Percentiles rank a stretch among this genome's conserved stretches.
Conservation (phyloP, 2,329 filamentous ascomycete species). For the Alternaria conjuncta region DNA sequence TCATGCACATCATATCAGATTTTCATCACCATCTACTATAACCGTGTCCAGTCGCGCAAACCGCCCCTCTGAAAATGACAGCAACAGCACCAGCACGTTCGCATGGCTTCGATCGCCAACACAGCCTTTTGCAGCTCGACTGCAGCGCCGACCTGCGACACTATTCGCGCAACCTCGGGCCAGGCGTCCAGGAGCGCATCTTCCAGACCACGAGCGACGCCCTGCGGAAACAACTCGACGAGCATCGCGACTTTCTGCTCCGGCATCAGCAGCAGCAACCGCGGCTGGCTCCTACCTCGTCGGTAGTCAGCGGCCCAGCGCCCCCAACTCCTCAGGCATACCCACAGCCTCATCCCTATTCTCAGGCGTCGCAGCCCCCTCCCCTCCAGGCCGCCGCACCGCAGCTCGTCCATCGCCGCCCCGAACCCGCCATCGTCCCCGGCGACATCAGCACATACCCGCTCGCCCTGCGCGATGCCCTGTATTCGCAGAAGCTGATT, state of each 20-base stretch:
- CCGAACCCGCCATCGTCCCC: constrained; percentile 3
- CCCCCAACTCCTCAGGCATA: background rate
- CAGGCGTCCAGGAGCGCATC: constrained; percentile 27
- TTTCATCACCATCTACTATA: constrained; percentile 8
- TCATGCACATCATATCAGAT: constrained; percentile 7
- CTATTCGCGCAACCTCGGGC: constrained; percentile 30
- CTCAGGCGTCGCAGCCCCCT: constrained; percentile 12
- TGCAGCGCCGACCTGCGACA: constrained; percentile 29
- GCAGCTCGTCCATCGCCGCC: background rate
- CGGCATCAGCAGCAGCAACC: constrained; percentile 18
- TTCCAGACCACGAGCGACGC: constrained; percentile 29
- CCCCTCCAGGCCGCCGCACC: constrained; percentile 15
- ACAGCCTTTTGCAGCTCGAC: constrained; percentile 27
- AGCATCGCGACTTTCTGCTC: constrained; percentile 26
- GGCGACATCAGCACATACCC: constrained; percentile 21
- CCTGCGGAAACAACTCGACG: constrained; percentile 25
- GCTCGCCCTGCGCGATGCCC: constrained; percentile 9
- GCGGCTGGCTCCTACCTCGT: constrained; percentile 10
- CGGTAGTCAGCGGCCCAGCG: constrained; percentile 9
- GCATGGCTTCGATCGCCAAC: constrained; percentile 20
- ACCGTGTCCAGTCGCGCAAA: background rate
- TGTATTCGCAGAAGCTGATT: constrained; percentile 10
- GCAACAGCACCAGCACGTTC: constrained; percentile 4
- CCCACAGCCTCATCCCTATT: background rate
- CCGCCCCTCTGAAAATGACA: constrained; percentile 9